Evolutionary conservation across 305 asterid species (phyloP), one percentile per base, ranked within the genome.

Genomic region (Fraxinus latifolia): DNA sequence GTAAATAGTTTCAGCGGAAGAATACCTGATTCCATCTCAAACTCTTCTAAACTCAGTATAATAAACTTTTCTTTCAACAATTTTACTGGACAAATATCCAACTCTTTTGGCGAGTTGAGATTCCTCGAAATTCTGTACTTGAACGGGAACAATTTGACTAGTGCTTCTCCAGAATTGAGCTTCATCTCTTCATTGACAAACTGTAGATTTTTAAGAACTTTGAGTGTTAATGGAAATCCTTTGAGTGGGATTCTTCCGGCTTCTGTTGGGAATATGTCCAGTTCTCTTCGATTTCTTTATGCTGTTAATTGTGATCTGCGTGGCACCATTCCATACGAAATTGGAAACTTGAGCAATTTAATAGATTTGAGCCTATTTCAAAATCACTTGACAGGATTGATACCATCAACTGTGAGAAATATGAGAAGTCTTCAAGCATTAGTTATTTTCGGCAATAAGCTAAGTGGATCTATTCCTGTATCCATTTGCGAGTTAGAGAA

Each of bases 181-280:
- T 73, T 88, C 71, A 15, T 86, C 39, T 19, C 58, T 67, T 47
- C 85, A 12, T 71, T 84, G 83, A 58, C 83, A 58, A 82, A 82
- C 23, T 88, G 89, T 72, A 80, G 84, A 23, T 1, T 77, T 11
- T 80, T 86, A 68, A 50, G 11, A n/a, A 9, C 0, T 0, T 47
- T 86, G 33, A 3, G 0, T 25, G 67, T 88, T 14, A 47, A 17
- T 5, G 7, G n/a, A 0, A 86, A 77, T 78, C 83, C 81, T 67
- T 75, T 88, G 12, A 68, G 75, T 70, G 84, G 81, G 34, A 33
- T 15, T 27, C 82, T 88, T 80, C 89, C 88, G 4, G 53, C 53
- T 58, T 84, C 88, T 29, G 47, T 86, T 34, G 88, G 85, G 32
- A 86, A 88, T 34, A 23, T 86, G 15, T 86, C 89, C 3, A 36